Evolutionary conservation across 2,329 filamentous ascomycete genomes (phyloP), one percentile per base, ranked within the genome.

Genomic region (Fusarium piperis): DNA sequence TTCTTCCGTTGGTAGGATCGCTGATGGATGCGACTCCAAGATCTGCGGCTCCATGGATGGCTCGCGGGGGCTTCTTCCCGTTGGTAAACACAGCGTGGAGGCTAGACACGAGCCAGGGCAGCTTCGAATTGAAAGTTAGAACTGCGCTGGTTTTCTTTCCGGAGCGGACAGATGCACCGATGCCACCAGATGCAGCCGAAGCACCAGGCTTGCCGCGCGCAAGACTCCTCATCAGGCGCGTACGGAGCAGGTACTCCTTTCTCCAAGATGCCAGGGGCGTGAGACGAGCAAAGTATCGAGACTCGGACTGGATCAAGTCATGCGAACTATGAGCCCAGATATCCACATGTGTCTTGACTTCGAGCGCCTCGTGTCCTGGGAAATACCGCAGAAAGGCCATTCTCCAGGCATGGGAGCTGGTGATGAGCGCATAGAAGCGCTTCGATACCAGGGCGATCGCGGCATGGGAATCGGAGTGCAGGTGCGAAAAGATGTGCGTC

Each of bases 371-470:
- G 26, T 92, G 89, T 2, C 93, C 94, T 0, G 94, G 94, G 75
- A 98, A 99, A 82, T 91, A 95, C 69, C 95, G 94, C 74, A 94
- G 89, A 78, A 98, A 98, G 7, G 95, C 95, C 79, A 94, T 93
- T 70, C 94, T 91, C 95, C 95, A 98, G 9, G 94, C 94, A 82
- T 98, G 94, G 16, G 95, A 94, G 2, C 93, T 95, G 6, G 94
- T 97, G 62, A 98, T 92, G 41, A 98, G 86, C 59, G 88, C 87
- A 80, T 97, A 93, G 79, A 98, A 97, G 61, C 93, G 92, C 77
- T 91, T 93, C 35, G 94, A 98, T 32, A 98, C 94, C 57, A 97
- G 87, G 18, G 94, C 92, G 12, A 97, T 92, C 11, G 92, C 89
- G 18, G 92, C 91, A 75, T 98, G 89, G 26, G 95, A 94, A 70